Evolutionary conservation across 768 basidiomycete genomes (phyloP), one percentile per base, ranked within the genome.

Genomic region (Tricholoma bakamatsutake): DNA sequence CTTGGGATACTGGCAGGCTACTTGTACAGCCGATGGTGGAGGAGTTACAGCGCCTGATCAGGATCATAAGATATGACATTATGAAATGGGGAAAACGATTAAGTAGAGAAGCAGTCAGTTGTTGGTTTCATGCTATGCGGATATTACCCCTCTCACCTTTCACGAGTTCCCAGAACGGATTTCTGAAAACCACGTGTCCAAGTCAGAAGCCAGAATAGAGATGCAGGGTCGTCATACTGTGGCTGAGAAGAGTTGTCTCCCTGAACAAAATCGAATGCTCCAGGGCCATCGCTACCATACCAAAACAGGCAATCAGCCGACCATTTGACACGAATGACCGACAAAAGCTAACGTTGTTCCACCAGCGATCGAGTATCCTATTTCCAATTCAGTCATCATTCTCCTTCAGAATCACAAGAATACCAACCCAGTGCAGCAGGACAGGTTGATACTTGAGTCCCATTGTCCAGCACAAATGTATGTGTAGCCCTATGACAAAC

Each of bases 131-230:
- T 15, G 40, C 27, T 21, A 47, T 5, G 15, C 15, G 53, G 37
- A 18, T 52, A 33, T 13, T 15, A 21, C 53, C 57, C n/a, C 52
- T 52, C 57, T n/a, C 49, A 79, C 82, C 81, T 72, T 90, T 92
- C 50, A 91, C 86, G 30, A 89, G 62, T 59, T 90, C 78, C 88
- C 89, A 90, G 66, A 91, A 88, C 4, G 86, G 85, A 66, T 91
- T 90, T 64, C 84, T 85, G 40, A 5, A 10, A 15, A 7, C 28
- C 13, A 42, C 27, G 4, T n/a, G 28, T 21, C 12, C 5, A 43
- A 7, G 2, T 31, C 7, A 27, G 21, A n/a, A 27, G 2, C 12
- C 9, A 4, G 52, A 31, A 17, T 30, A 9, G 27, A 53, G 21
- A 21, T 42, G 15, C 28, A 24, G 56, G 46, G 18, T 46, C 24